phyloP scores from a whole-genome alignment of 2,329 filamentous ascomycete species.

The Colletotrichum sp. region DNA sequence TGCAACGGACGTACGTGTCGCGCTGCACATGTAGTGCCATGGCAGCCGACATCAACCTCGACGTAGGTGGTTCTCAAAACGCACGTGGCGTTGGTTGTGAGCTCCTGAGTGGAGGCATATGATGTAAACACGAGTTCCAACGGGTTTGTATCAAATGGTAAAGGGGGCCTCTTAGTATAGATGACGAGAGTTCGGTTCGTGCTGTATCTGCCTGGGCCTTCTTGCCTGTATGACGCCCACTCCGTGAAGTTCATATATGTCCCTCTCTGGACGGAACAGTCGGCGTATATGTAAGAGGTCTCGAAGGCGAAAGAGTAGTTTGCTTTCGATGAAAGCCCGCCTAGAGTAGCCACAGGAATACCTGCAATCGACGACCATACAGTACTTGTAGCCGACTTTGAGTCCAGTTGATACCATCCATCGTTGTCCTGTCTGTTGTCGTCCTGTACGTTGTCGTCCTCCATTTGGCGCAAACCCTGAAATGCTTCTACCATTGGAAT shows the following conservation, averaged over 20 bases:
- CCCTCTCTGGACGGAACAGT: not conserved
- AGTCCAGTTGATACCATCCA: not conserved
- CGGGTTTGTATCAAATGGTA: rapidly evolving
- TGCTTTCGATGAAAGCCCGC: not conserved
- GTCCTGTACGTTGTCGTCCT: not conserved
- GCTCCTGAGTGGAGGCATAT: not conserved
- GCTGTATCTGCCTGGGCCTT: not conserved
- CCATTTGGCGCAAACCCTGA: not conserved
- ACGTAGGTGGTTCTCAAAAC: not conserved
- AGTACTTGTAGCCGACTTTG: not conserved
- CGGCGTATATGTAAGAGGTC: not conserved
- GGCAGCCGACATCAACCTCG: not conserved
- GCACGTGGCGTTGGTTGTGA: not conserved
- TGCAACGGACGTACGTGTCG: not conserved
- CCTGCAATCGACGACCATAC: not conserved
- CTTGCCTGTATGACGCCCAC: not conserved
- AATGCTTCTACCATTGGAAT: not conserved
- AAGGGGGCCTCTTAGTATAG: not conserved
- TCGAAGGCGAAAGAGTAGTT: not conserved
- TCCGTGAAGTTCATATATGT: not conserved
- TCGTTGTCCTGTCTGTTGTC: not conserved
- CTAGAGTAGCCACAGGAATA: not conserved
- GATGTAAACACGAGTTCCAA: not conserved
- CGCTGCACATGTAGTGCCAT: not conserved
- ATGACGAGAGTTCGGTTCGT: not conserved